Evolutionary conservation across 352 stramenopile genomes (phyloP), one percentile per base, ranked within the genome.

Genomic region (Globisporangium cystogenes): DNA sequence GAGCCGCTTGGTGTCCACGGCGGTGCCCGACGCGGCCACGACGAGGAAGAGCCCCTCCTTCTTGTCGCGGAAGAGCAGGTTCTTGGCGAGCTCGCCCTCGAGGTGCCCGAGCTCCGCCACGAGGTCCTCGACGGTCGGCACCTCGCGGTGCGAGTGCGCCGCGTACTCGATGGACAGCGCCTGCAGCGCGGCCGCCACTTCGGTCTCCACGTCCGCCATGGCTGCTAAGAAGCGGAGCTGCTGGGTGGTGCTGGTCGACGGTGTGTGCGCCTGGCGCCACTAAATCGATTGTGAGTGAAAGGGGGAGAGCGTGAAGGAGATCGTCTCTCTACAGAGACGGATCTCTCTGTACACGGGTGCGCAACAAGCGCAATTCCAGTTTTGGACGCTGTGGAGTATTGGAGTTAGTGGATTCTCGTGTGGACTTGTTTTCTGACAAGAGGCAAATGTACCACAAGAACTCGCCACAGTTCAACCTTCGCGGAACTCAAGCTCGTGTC

Each of bases 41-140:
- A 99, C 87, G n/a, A 99, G 70, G 70, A 98, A 98, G 2, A 98
- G 59, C 0, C 96, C 96, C 64, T 98, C 86, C 69, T 99, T 99
- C 72, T 99, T 99, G 72, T 99, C 96, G 66, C 96, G 97, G 57
- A 99, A 95, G 59, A 99, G 94, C 26, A 99, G 73, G 68, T 99
- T 99, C 78, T 98, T 98, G 27, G 93, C 97, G 35, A 88, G 67
- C 43, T 78, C 71, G 21, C 86, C 84, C 2, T 82, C 70, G n/a
- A 98, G 70, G 52, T 97, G 90, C 27, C 76, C 67, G 23, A 93
- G 57, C 51, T 82, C 79, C 7, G 69, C 62, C 11, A 85, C 62
- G 51, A 90, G 62, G 39, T 90, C 82, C 43, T 90, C 82, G 10
- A 82, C 79, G 14, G 82, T 90, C 41, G 82, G 79, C 20, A 90